A percentile compares a stretch with the other conserved stretches of the same genome.
These are phyloP conservation scores for Mrakia gelida DNA, from an alignment of 768 basidiomycete genomes.

Conservation along the genomic window DNA sequence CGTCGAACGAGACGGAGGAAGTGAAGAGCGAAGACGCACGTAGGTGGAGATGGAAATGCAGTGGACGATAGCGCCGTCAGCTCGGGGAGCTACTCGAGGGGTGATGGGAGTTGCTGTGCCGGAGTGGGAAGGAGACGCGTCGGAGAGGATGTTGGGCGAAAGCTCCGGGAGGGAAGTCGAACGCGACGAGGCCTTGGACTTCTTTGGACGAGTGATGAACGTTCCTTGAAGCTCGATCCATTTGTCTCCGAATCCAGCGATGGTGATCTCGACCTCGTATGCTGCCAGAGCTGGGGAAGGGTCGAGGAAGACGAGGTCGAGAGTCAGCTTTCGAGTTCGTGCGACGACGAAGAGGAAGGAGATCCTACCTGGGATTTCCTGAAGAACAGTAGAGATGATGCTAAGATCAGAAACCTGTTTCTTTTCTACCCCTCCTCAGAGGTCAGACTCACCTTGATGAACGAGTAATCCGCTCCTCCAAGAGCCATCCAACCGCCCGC, in stretches of 20 bases:
- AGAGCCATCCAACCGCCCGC: slow-evolving; percentile 38
- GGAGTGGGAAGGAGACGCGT: not conserved
- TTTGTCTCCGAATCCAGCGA: slow-evolving; percentile 45
- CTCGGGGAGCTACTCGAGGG: not conserved
- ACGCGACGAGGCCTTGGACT: not conserved
- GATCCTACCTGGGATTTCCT: slow-evolving; percentile 40
- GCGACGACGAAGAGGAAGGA: not conserved
- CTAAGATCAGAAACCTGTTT: no score
- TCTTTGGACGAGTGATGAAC: slow-evolving; percentile 11
- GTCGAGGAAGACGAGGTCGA: not conserved
- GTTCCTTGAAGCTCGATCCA: slow-evolving; percentile 36
- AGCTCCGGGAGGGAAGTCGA: not conserved
- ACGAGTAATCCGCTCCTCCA: slow-evolving; percentile 40
- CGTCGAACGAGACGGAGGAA: not conserved
- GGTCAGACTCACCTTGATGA: slow-evolving; percentile 35
- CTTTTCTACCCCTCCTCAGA: no score
- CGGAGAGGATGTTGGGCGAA: not conserved
- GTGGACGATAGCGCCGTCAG: slow-evolving; percentile 14
- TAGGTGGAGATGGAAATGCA: slow-evolving; percentile 8
- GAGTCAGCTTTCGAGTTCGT: not conserved
- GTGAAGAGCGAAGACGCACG: not conserved
- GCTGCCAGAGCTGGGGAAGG: slow-evolving; percentile 33
- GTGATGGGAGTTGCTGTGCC: slow-evolving; percentile 4
- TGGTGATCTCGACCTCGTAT: slow-evolving; percentile 42
- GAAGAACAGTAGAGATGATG: not conserved